A percentile compares a stretch with the other conserved stretches of the same genome.
These are phyloP conservation scores for Rossbeevera mucosa DNA, from an alignment of 768 basidiomycete species.

Conservation along the genomic window DNA sequence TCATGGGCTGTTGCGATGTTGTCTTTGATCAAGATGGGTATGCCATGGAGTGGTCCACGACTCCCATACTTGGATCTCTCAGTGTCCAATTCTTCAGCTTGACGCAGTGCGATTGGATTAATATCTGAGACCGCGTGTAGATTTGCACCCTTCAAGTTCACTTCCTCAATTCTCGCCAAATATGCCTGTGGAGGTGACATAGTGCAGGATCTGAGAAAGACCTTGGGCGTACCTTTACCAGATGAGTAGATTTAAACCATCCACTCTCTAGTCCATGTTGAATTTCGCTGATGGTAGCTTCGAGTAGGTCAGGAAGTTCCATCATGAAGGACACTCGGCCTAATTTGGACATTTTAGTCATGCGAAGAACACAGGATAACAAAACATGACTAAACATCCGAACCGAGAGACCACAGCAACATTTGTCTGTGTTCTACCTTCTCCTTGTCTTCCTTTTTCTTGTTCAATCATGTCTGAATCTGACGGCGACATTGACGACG, in stretches of 20 bases:
- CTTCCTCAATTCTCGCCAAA: slow-evolving; percentile 61
- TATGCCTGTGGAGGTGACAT: slow-evolving; percentile 44
- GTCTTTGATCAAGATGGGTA: slow-evolving; percentile 55
- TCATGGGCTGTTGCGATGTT: slow-evolving; percentile 32
- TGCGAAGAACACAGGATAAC: slow-evolving; percentile 9
- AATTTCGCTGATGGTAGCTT: slow-evolving; percentile 52
- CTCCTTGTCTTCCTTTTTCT: not conserved
- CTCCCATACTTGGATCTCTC: slow-evolving; percentile 44
- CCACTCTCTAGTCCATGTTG: slow-evolving; percentile 48
- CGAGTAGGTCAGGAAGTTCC: slow-evolving; percentile 51
- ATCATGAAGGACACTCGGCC: too few species aligned
- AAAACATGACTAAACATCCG: slow-evolving; percentile 22
- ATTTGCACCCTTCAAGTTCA: slow-evolving; percentile 55
- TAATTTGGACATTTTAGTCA: slow-evolving; percentile 8
- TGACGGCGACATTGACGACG: slow-evolving; percentile 55
- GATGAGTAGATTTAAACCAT: slow-evolving; percentile 54
- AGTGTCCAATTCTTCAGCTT: slow-evolving; percentile 51
- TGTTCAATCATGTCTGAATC: slow-evolving; percentile 43
- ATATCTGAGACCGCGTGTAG: slow-evolving; percentile 57
- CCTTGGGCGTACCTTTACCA: slow-evolving; percentile 46
- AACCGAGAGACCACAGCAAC: not conserved
- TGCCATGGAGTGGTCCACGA: slow-evolving; percentile 51
- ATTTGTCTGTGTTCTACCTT: slow-evolving; percentile 1
- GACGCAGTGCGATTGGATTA: slow-evolving; percentile 48
- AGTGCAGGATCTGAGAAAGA: too few species aligned